phyloP scores from a whole-genome alignment of 2,329 filamentous ascomycete species.

The Neonectria hederae region DNA sequence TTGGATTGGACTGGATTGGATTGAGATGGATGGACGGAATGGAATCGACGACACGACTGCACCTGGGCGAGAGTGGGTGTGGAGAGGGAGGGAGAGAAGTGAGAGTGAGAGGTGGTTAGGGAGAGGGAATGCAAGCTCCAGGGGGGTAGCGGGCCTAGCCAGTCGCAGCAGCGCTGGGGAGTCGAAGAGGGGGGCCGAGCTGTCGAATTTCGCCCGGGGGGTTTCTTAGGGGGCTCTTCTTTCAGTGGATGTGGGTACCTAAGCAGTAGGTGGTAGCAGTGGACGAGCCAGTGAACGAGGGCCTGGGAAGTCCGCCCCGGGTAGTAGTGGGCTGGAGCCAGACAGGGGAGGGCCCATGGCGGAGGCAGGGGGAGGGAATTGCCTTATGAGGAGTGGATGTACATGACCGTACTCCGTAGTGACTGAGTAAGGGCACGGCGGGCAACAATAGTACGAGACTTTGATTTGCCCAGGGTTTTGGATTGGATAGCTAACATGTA shows the following conservation, averaged over 20 bases:
- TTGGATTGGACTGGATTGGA: no score
- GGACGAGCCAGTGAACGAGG: conserved; percentile 13
- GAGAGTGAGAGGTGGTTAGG: conserved; percentile 39
- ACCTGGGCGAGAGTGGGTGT: conserved; percentile 38
- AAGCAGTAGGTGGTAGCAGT: conserved; percentile 14
- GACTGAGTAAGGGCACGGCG: neutral
- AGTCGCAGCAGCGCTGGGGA: conserved; percentile 25
- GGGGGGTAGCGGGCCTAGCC: conserved; percentile 40
- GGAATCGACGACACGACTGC: conserved; percentile 41
- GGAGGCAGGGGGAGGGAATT: conserved; percentile 18
- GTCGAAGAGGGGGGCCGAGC: conserved; percentile 25
- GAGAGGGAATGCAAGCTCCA: conserved; percentile 46
- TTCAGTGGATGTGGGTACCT: conserved; percentile 25
- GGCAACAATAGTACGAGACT: conserved; percentile 4
- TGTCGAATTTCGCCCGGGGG: conserved; percentile 33
- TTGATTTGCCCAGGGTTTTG: neutral
- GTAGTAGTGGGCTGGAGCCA: conserved; percentile 20
- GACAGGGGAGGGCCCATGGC: conserved; percentile 18
- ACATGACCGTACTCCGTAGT: neutral
- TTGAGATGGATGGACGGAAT: conserved; percentile 35
- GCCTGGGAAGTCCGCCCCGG: conserved; percentile 22
- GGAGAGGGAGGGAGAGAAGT: conserved; percentile 44
- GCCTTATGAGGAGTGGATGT: conserved; percentile 16
- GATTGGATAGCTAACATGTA: conserved; percentile 1
- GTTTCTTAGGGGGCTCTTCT: conserved; percentile 15